Conservation (phyloP, 306 rosid genomes). For the Lotus japonicus region DNA sequence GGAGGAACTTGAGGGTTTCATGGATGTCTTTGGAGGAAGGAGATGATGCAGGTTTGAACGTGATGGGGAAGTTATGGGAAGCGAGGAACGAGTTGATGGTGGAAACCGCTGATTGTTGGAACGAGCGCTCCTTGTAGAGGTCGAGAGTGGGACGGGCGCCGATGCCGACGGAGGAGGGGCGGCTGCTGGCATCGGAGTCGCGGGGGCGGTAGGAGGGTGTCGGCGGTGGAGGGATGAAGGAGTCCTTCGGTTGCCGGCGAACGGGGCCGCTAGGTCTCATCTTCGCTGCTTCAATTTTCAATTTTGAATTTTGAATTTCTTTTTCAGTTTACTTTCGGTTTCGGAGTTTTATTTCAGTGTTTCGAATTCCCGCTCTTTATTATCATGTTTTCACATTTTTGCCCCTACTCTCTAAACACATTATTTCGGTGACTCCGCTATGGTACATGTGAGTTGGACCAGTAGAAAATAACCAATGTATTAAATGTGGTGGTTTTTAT, state of each 20-base stretch:
- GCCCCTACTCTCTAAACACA: too few species aligned
- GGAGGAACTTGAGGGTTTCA: conserved; percentile 54
- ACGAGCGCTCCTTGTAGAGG: conserved; percentile 72
- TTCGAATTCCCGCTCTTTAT: too few species aligned
- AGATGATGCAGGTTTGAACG: conserved; percentile 43
- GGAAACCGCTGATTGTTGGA: conserved; percentile 46
- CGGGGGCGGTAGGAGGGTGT: conserved; percentile 36
- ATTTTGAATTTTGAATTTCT: background rate
- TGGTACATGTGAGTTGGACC: too few species aligned
- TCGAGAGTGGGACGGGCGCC: conserved; percentile 43
- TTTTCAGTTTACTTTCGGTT: too few species aligned
- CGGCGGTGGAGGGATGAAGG: conserved; percentile 55
- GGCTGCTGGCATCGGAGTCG: conserved; percentile 91
- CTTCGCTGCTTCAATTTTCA: background rate
- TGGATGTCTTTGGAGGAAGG: conserved; percentile 75
- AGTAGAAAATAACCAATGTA: too few species aligned
- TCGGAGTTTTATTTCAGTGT: too few species aligned
- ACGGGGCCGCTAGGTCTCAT: conserved; percentile 44
- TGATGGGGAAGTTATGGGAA: conserved; percentile 37
- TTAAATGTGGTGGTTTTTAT: too few species aligned
- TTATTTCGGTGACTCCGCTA: too few species aligned
- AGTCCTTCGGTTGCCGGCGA: conserved; percentile 48
- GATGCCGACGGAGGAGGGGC: conserved; percentile 62
- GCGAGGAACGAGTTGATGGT: conserved; percentile 59
- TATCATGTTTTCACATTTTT: too few species aligned